phyloP scores from a whole-genome alignment of 495 filamentous ascomycete species.

The Penicillium robsamsonii region DNA sequence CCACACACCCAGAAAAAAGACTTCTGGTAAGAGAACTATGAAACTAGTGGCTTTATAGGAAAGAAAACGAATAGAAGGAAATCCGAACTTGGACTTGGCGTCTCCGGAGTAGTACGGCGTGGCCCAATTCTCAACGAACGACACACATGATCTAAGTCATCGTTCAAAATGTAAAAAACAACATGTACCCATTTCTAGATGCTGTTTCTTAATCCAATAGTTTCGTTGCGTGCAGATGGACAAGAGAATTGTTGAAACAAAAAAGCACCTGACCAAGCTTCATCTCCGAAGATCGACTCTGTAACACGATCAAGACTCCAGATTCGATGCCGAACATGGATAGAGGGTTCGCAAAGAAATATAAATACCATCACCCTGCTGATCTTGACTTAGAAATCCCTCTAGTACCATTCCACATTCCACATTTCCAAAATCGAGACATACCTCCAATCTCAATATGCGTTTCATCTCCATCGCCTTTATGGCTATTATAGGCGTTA shows the following conservation, averaged over 20 bases:
- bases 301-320: neutral
- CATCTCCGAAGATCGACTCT: neutral
- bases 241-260: neutral
- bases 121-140: neutral
- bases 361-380: slow-evolving; percentile 1
- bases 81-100: neutral
- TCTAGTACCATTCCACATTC: neutral
- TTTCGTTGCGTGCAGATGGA: neutral
- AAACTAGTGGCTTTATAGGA: neutral
- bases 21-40: neutral
- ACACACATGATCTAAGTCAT: neutral
- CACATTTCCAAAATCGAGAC: neutral
- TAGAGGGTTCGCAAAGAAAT: neutral
- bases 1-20: neutral
- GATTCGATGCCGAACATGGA: neutral
- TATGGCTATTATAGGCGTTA: slow-evolving; percentile 1
- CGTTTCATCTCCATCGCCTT: neutral
- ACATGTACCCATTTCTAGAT: neutral
- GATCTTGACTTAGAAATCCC: neutral
- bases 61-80: neutral
- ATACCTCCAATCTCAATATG: neutral
- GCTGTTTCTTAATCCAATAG: neutral
- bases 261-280: neutral
- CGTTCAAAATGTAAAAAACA: neutral
- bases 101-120: neutral